These are phyloP conservation scores for Colletotrichum karsti DNA, from an alignment of 2,329 filamentous ascomycete species.

Conservation along the genomic window DNA sequence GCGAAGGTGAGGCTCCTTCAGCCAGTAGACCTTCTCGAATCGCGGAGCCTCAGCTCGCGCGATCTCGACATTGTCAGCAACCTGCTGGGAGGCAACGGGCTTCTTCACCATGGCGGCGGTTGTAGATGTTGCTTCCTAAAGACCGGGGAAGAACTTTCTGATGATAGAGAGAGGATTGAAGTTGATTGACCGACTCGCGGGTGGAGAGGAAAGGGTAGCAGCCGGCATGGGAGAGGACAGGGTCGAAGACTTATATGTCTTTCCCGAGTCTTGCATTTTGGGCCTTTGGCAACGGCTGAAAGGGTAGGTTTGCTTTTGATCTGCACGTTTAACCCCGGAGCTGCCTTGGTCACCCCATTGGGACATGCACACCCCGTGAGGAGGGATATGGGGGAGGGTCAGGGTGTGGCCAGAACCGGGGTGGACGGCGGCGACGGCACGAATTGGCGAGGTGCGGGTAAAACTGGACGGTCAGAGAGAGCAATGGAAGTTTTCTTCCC, in stretches of 20 bases:
- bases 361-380: constrained; percentile 16
- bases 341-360: constrained; percentile 18
- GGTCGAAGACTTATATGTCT: constrained; percentile 18
- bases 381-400: constrained; percentile 10
- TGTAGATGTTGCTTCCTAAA: neutral
- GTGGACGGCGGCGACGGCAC: constrained; percentile 19
- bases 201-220: constrained; percentile 1
- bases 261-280: neutral
- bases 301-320: neutral
- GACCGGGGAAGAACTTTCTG: neutral
- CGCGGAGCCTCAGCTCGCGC: constrained; percentile 54
- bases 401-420: constrained; percentile 29
- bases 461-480: constrained; percentile 28
- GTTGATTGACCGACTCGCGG: constrained; percentile 25
- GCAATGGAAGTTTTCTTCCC: constrained; percentile 14
- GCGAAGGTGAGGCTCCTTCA: constrained; percentile 62
- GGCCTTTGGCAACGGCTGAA: neutral
- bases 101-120: constrained; percentile 28
- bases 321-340: constrained; percentile 22
- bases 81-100: constrained; percentile 25
- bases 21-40: constrained; percentile 66
- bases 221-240: neutral
- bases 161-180: constrained; percentile 7
- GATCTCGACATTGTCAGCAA: constrained; percentile 42
- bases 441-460: constrained; percentile 32